These are phyloP conservation scores for Gossypium aridum DNA, from an alignment of 441 rosid genomes.

Conservation along the genomic window DNA sequence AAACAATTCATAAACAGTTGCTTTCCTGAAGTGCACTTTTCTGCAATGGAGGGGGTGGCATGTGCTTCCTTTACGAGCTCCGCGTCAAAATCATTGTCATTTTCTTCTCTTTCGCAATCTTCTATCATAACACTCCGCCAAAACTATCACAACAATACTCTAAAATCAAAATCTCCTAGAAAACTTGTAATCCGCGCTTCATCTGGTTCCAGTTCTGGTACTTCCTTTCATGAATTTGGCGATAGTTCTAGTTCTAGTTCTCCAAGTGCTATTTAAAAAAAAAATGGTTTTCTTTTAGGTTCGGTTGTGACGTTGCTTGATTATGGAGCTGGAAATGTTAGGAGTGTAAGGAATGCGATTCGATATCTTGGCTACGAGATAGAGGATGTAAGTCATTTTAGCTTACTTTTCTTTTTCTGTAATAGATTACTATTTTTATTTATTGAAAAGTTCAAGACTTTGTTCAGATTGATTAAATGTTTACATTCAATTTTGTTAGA, in stretches of 20 bases:
- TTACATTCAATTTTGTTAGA: background rate
- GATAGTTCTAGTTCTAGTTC: conserved; percentile 33
- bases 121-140: conserved; percentile 14
- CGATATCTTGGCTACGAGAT: conserved; percentile 67
- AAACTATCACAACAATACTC: conserved; percentile 19
- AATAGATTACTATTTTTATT: background rate
- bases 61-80: conserved; percentile 12
- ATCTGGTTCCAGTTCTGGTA: conserved; percentile 44
- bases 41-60: conserved; percentile 26
- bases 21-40: background rate
- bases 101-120: conserved; percentile 13
- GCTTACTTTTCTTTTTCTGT: background rate
- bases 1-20: background rate
- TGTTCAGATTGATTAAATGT: background rate
- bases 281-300: background rate
- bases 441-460: background rate
- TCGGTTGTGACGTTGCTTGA: conserved; percentile 83
- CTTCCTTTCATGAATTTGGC: conserved; percentile 16
- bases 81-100: background rate
- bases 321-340: conserved; percentile 94
- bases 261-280: background rate
- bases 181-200: conserved; percentile 43
- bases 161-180: conserved; percentile 31
- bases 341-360: conserved; percentile 87
- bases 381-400: conserved; percentile 49